Evolutionary conservation across 805 yeast species (phyloP), one percentile per base, ranked within the genome.

Genomic region (Yarrowia sp.): DNA sequence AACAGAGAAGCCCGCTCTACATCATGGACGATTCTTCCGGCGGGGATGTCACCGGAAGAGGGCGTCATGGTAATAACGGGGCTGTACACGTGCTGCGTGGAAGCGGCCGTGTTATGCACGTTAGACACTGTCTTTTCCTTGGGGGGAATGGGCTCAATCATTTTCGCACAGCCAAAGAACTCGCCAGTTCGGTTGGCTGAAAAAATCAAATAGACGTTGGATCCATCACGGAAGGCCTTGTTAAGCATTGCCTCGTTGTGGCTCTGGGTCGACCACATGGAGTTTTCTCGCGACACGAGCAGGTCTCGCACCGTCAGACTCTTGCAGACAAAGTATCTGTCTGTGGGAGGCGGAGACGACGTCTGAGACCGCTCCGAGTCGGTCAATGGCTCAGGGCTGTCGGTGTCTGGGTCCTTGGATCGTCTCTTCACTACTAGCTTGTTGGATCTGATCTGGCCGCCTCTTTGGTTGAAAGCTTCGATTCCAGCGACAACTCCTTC

Each of bases 171-270:
- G 8, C 79, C 79, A 59, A 68, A 75, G 61, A 74, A 77, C 13
- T 71, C 71, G 3, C 78, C 75, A 6, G 77, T 72, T 19, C 77
- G 68, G 65, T 77, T 77, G 21, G 77, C 78, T 4, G 77, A 73
- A 62, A 76, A 76, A 21, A 77, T 71, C 24, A 76, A 63, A 58
- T 73, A 75, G 18, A 76, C 77, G 62, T 72, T 69, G 36, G 73
- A 72, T 24, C 71, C 65, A 8, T 64, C 60, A 29, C 60, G 55
- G 65, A 73, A 77, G 6, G 78, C 79, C 22, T 67, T 64, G 64
- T 77, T 75, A 66, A 76, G 69, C 56, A 68, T 67, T n/a, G 64
- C 70, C 42, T 70, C 72, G 65, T 77, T 77, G 63, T 77, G 77
- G 10, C 73, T 65, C 67, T 76, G 79, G 25, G 80, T 76, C 4